Conservation (phyloP, 2,329 filamentous ascomycete species). For the Zymoseptoria brevis region DNA sequence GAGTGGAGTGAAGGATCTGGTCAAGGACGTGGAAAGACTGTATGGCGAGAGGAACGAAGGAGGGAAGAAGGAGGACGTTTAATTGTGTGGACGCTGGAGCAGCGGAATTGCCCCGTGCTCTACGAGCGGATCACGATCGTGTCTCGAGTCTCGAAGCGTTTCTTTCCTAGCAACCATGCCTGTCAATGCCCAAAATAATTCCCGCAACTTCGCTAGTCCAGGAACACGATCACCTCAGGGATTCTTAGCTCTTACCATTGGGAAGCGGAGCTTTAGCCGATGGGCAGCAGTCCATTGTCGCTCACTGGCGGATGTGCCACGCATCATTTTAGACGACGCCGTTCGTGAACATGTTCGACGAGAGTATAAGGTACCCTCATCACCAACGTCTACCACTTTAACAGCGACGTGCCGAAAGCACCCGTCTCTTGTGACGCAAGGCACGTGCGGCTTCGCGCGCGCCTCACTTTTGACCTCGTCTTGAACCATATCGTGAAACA, state of each 20-base stretch:
- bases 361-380: no score
- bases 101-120: neutral
- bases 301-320: no score
- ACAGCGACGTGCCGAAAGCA: no score
- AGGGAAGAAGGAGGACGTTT: neutral
- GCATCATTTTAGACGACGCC: no score
- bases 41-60: neutral
- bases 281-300: neutral
- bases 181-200: neutral
- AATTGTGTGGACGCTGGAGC: neutral
- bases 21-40: conserved; percentile 54
- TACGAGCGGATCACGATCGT: neutral
- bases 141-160: neutral
- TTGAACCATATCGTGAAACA: no score
- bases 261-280: neutral
- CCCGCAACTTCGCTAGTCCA: neutral
- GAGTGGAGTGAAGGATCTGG: conserved; percentile 60
- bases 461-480: no score
- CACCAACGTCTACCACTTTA: no score
- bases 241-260: neutral
- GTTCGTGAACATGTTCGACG: neutral
- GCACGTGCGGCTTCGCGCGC: no score
- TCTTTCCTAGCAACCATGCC: neutral
- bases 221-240: neutral
- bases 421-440: no score